Base-by-base conservation (phyloP, 805 yeast genomes). In the Candida manassasensis region DNA sequence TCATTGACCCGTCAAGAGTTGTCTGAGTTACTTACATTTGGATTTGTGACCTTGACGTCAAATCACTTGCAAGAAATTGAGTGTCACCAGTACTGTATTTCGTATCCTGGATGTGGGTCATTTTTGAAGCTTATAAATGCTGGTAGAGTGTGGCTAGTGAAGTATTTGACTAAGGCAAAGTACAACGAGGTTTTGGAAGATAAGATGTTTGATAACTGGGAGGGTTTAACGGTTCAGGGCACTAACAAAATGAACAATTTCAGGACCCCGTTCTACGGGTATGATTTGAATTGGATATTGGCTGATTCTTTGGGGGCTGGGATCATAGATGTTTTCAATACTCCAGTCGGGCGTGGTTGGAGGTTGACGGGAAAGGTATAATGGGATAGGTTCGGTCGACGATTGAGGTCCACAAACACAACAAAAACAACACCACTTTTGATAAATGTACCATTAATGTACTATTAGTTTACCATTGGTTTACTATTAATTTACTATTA, bases 321-420 rank as follows among this genome's bases (percentile, higher is more conserved):
- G 0, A 47, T 63, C 1, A 50, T 71, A 3, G 81, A 76, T 44
- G 72, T 70, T 6, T 73, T 73, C 45, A 63, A 65, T 30, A 72
- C 81, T 0, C 74, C 75, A 2, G 73, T 69, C 2, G 79, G 79
- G 1, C 52, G 77, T 31, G 79, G 81, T 2, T 74, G 81, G 81
- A 64, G 68, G 47, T 55, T 74, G 31, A 67, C 80, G 6, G 77
- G 79, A 2, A 71, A 71, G 39, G 54, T 61, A 14, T 64, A 45
- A 45, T 21, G 11, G n/a, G 4, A 27, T 14, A n/a, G 3, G 12
- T n/a, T n/a, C n/a, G n/a, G n/a, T n/a, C n/a, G n/a, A n/a, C n/a
- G n/a, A n/a, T n/a, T n/a, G n/a, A n/a, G n/a, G n/a, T n/a, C n/a
- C n/a, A n/a, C n/a, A n/a, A n/a, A n/a, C n/a, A n/a, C n/a, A n/a